Conservation (phyloP, 257 asterid species). For the Verbascum thapsus region DNA sequence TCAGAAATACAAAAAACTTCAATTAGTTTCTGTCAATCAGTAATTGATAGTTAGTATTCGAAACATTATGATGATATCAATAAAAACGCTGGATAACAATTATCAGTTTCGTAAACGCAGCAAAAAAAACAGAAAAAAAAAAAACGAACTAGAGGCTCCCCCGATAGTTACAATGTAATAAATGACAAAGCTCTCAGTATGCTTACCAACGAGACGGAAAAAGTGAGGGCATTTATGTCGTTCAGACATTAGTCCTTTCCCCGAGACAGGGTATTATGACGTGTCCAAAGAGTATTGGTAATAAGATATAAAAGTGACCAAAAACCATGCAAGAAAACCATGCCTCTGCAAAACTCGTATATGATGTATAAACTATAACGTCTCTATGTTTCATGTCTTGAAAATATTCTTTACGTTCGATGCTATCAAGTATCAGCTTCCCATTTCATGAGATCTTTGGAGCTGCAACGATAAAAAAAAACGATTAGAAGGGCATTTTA, state of each 20-base stretch:
- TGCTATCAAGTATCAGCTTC: constrained; percentile 29
- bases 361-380: constrained; percentile 25
- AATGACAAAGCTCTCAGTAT: constrained; percentile 34
- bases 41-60: background rate
- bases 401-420: constrained; percentile 33
- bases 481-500: background rate
- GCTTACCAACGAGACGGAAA: constrained; percentile 34
- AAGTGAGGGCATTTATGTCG: constrained; percentile 29
- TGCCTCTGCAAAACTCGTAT: constrained; percentile 25
- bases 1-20: constrained; percentile 12
- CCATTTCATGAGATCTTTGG: constrained; percentile 51
- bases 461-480: constrained; percentile 37
- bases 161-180: constrained; percentile 50
- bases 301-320: constrained; percentile 30
- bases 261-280: constrained; percentile 31
- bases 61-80: too few species aligned
- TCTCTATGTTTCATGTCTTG: constrained; percentile 28
- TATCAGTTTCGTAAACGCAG: constrained; percentile 22
- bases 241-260: constrained; percentile 40
- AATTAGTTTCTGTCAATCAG: constrained; percentile 1
- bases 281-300: constrained; percentile 23
- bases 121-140: constrained; percentile 28
- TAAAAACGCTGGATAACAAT: too few species aligned
- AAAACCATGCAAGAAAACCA: constrained; percentile 37
- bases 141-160: constrained; percentile 32